Base-by-base conservation (phyloP, 768 basidiomycete species). In the Suillus tomentosus region DNA sequence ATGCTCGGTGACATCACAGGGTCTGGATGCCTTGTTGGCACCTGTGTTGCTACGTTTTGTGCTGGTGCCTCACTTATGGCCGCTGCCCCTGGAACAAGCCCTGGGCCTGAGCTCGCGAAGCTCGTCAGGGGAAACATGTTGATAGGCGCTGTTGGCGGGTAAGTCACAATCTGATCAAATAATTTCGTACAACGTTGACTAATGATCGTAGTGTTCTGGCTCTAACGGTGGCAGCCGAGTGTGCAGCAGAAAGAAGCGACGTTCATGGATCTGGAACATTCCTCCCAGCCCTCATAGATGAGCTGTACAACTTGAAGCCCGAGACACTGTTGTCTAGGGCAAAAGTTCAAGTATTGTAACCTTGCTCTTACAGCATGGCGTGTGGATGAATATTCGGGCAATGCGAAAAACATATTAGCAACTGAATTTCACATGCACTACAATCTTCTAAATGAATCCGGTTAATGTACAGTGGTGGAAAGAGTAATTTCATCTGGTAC, bases 1-100 rank as follows among this genome's bases (percentile, higher is more conserved):
- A 77, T 90, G 31, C 84, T 97, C 9, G 89, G 87, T 0, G 80
- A 84, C 61, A 94, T 98, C 62, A 97, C 96, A 0, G 96, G 95
- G 0, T 92, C 92, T 31, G 95, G 95, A 5, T 98, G 95, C 71
- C 87, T 96, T 74, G 79, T 87, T 27, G 91, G 91, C 34, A 90
- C 91, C 11, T 80, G 84, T 37, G 84, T 96, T 56, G 91, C 94
- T 0, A 85, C 89, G 17, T 95, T 89, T 76, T 92, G 91, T 72
- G 94, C 89, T 5, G 89, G 85, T 2, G 86, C 88, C 71, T 83
- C 37, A 73, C 75, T 39, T 75, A 76, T n/a, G 72, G 77, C 22
- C 50, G 11, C 40, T 42, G 39, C 39, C 57, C 39, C 24, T 42
- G 56, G 8, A 57, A 57, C 39, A 24, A 72, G 68, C 62, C 72